Evolutionary conservation across 306 rosid genomes (phyloP).

Genomic region (Rosa persica): DNA sequence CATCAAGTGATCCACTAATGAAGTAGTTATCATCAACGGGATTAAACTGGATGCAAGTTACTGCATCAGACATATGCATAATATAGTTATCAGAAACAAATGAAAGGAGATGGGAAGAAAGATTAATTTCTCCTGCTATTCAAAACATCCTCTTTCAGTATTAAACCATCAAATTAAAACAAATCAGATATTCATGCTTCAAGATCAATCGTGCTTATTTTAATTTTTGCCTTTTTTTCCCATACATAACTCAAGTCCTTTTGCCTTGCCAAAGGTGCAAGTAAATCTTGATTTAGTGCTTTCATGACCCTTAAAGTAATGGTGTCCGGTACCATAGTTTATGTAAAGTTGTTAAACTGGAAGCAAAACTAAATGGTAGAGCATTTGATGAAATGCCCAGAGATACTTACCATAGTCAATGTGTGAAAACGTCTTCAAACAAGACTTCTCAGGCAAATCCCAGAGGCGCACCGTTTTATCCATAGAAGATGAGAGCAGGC

Average conservation of each 20-base stretch:
- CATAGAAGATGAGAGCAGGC: conserved; percentile 98
- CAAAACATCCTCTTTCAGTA: conserved; percentile 9
- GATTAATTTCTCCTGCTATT: background rate
- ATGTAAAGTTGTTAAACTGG: conserved; percentile 18
- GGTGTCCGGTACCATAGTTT: conserved; percentile 11
- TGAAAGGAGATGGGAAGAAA: background rate
- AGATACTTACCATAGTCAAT: conserved; percentile 86
- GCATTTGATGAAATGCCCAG: conserved; percentile 17
- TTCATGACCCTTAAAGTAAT: conserved; percentile 16
- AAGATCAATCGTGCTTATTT: background rate
- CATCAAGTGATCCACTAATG: conserved; percentile 98
- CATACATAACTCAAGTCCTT: background rate
- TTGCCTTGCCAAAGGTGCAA: background rate
- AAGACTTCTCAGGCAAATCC: conserved; percentile 80
- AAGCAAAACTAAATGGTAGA: conserved; percentile 18
- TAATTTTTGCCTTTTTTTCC: background rate
- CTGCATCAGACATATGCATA: conserved; percentile 60
- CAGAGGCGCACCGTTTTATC: conserved; percentile 99
- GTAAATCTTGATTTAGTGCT: background rate
- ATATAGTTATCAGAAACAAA: conserved; percentile 43
- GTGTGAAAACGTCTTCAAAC: conserved; percentile 84
- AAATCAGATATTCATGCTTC: conserved; percentile 6
- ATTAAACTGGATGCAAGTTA: conserved; percentile 99
- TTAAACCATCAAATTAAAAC: background rate
- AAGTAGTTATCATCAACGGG: conserved; percentile 96